Conservation (phyloP, 129 eudicot species). For the Solidago caesia region DNA sequence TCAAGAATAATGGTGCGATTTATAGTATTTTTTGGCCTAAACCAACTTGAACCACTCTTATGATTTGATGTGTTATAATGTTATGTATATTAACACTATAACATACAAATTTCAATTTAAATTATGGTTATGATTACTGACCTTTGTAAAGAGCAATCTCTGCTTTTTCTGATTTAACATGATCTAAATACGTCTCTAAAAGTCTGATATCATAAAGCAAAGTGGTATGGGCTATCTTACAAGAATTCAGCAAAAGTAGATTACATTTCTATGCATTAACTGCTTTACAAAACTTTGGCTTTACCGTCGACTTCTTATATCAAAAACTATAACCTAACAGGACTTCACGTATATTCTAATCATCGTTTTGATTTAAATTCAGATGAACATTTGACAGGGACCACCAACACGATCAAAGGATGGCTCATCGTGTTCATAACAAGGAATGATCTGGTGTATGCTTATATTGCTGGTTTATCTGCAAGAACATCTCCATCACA, state of each 20-base stretch:
- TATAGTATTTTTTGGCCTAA: too few species aligned
- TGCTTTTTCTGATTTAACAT: too few species aligned
- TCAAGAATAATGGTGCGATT: too few species aligned
- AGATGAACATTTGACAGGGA: background rate
- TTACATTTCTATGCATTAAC: background rate
- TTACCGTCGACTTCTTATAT: background rate
- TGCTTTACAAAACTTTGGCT: constrained; percentile 27
- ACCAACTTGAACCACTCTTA: too few species aligned
- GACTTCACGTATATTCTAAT: background rate
- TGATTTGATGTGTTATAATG: too few species aligned
- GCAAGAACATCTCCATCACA: background rate
- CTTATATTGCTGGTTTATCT: background rate
- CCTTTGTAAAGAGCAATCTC: too few species aligned
- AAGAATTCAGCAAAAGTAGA: constrained; percentile 3
- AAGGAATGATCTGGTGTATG: background rate
- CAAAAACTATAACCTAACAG: background rate
- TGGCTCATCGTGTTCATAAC: background rate
- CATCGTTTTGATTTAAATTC: background rate
- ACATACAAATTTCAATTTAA: too few species aligned
- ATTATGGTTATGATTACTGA: too few species aligned
- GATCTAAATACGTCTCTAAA: too few species aligned
- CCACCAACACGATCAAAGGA: background rate
- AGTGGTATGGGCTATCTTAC: too few species aligned
- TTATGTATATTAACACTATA: too few species aligned
- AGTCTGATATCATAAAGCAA: too few species aligned